Evolutionary conservation across 148 eudicot genomes (phyloP), one percentile per base, ranked within the genome.

Genomic region (Talinum fruticosum): DNA sequence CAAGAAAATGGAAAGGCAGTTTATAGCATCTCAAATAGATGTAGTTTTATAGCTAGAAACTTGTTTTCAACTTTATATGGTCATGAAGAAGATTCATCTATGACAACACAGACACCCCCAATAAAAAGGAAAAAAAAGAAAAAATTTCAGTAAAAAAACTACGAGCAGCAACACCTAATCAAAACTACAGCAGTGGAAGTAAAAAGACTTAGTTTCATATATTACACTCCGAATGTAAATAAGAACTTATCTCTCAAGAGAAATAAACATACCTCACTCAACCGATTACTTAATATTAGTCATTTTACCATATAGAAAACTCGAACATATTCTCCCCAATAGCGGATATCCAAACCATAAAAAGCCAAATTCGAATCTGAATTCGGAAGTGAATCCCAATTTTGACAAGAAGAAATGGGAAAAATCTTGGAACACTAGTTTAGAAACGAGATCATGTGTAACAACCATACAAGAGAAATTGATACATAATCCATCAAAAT

Each of bases 191-290:
- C 45, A 41, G 45, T 41, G 45, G 45, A 41, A 41, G 45, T 41
- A 41, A 41, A 41, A 7, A 2, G 6, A 6, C 10, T 7, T 7
- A 7, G 10, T 41, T 6, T 41, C 45, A 7, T 41, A 6, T 6
- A 41, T 41, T 47, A 15, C 19, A 12, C 16, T 12, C n/a, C 16
- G 53, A 12, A 47, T 47, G 53, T 6, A 3, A 14, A 41, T 41
- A 41, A 8, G 12, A 41, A 41, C 47, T n/a, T n/a, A n/a, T n/a
- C n/a, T n/a, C 47, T 8, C 47, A 41, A 41, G n/a, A 41, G 47
- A 41, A 0, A 14, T 12, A 71, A 47, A 33, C 76, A 73, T 73
- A 73, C 76, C 76, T 73, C 44, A 53, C 26, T 18, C 13, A 73
- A 29, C 24, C 2, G 7, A 54, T 73, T 54, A 1, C 65, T 53